These are phyloP conservation scores for Laetiporus sulphureus DNA, from an alignment of 1,284 basidiomycete species.

Conservation along the genomic window DNA sequence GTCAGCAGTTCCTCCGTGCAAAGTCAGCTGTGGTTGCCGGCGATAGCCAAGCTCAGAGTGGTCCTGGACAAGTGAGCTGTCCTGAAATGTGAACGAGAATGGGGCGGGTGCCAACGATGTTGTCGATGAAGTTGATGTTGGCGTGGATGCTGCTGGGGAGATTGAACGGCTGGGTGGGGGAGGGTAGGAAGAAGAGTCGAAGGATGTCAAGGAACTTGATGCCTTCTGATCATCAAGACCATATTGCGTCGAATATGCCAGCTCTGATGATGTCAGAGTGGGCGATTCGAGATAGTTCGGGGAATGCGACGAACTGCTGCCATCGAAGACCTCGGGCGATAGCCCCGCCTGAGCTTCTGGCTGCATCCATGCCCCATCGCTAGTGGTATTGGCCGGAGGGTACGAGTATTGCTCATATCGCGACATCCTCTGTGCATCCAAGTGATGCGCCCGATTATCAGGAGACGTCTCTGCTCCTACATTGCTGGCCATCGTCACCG, in stretches of 20 bases:
- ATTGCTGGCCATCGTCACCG: conserved; percentile 36
- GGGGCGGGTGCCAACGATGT: conserved; percentile 46
- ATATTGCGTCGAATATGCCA: conserved; percentile 47
- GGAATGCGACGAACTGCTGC: conserved; percentile 44
- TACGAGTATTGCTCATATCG: conserved; percentile 55
- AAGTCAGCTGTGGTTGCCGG: conserved; percentile 55
- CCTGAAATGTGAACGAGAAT: conserved; percentile 56
- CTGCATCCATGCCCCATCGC: conserved; percentile 51
- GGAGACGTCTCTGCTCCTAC: conserved; percentile 34
- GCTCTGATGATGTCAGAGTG: conserved; percentile 48
- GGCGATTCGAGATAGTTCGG: conserved; percentile 52
- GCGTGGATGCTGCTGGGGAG: conserved; percentile 63
- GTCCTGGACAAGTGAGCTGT: conserved; percentile 44
- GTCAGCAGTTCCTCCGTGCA: conserved; percentile 67
- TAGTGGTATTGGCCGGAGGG: conserved; percentile 37
- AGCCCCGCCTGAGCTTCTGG: conserved; percentile 15
- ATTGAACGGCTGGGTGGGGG: conserved; percentile 65
- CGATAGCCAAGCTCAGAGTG: conserved; percentile 60
- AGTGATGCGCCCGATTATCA: conserved; percentile 29
- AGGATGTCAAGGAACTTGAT: conserved; percentile 45
- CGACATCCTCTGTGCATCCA: conserved; percentile 34
- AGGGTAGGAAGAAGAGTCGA: conserved; percentile 50
- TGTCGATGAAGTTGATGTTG: conserved; percentile 57
- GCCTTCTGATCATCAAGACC: conserved; percentile 58
- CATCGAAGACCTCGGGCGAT: conserved; percentile 23